phyloP scores from a whole-genome alignment of 805 yeast genomes.

The Pichia heedii region DNA sequence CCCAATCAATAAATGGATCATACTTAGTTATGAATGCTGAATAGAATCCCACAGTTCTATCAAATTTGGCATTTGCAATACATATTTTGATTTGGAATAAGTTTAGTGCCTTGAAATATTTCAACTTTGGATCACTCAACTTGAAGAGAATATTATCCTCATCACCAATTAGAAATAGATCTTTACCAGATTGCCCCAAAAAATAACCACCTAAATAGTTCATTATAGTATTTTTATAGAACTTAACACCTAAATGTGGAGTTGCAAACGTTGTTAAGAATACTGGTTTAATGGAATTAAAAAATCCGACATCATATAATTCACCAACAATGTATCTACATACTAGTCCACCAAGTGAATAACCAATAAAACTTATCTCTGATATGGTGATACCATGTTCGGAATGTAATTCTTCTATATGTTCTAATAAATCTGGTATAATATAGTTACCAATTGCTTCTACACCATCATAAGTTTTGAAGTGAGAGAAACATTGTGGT shows the following conservation, averaged over 20 bases:
- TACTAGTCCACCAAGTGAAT: conserved; percentile 83
- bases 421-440: conserved; percentile 50
- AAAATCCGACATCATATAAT: conserved; percentile 40
- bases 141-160: conserved; percentile 38
- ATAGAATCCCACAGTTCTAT: conserved; percentile 80
- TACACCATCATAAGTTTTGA: conserved; percentile 80
- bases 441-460: conserved; percentile 63
- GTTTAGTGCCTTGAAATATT: conserved; percentile 45
- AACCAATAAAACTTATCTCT: conserved; percentile 72
- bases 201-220: conserved; percentile 46
- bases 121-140: conserved; percentile 43
- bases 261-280: conserved; percentile 65
- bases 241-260: conserved; percentile 60
- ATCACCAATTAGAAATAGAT: conserved; percentile 48
- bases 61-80: conserved; percentile 72
- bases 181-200: conserved; percentile 64
- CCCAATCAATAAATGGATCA: conserved; percentile 62
- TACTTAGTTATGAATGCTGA: conserved; percentile 68
- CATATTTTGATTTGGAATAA: conserved; percentile 48
- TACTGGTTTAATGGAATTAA: conserved; percentile 50
- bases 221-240: conserved; percentile 34
- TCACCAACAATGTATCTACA: conserved; percentile 64
- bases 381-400: conserved; percentile 28
- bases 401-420: conserved; percentile 29
- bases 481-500: conserved; percentile 56